Conservation (phyloP, 352 stramenopile species). For the Pythium chondricola region DNA sequence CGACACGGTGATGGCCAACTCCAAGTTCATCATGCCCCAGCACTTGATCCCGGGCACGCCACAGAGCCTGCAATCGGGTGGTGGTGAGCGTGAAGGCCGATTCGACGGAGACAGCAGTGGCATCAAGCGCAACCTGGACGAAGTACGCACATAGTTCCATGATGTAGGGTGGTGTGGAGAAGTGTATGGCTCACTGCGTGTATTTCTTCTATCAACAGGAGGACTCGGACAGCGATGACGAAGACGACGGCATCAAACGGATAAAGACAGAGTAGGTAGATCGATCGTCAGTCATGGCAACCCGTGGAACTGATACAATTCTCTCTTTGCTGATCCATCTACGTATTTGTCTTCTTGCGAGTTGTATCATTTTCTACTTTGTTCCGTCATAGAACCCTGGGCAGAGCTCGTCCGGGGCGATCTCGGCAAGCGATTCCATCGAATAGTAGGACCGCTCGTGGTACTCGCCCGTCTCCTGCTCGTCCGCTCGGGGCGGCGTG, state of each 20-base stretch:
- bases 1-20: conserved; percentile 78
- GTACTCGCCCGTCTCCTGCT: conserved; percentile 35
- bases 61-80: conserved; percentile 25
- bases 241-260: conserved; percentile 66
- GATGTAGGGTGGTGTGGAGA: not conserved
- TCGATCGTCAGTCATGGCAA: not conserved
- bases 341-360: not conserved
- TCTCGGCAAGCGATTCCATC: conserved; percentile 46
- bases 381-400: conserved; percentile 35
- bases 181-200: not conserved
- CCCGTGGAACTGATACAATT: too few species aligned
- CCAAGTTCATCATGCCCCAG: conserved; percentile 65
- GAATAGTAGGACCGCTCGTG: conserved; percentile 57
- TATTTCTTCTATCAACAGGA: conserved; percentile 9
- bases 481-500: not conserved
- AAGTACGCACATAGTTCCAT: conserved; percentile 15
- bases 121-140: conserved; percentile 49
- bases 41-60: conserved; percentile 62
- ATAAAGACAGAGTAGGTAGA: conserved; percentile 41
- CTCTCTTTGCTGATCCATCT: not conserved
- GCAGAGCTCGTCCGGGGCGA: conserved; percentile 45
- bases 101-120: conserved; percentile 22
- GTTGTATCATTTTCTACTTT: not conserved
- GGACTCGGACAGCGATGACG: conserved; percentile 58
- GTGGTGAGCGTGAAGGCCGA: conserved; percentile 2